These are phyloP conservation scores for Setaria viridis DNA, from an alignment of 202 grass and related monocot species.

Conservation along the genomic window DNA sequence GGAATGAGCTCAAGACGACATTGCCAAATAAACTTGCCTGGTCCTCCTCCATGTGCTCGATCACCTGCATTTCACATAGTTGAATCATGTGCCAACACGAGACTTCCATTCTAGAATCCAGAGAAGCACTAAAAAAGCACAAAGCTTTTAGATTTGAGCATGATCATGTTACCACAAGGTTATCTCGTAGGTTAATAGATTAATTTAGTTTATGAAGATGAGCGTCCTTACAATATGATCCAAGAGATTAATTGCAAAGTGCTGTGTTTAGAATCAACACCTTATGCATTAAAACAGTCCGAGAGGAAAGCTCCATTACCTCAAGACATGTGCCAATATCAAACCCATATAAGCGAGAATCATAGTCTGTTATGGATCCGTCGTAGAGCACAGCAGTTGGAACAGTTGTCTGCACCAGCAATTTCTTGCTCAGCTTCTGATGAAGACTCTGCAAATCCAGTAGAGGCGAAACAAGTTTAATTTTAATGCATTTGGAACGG, in stretches of 20 bases:
- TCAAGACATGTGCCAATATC: slow-evolving; percentile 94
- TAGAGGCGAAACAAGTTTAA: slow-evolving; percentile 37
- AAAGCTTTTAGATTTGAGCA: not conserved
- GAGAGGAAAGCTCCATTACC: slow-evolving; percentile 47
- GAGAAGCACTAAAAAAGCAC: not conserved
- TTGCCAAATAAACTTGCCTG: slow-evolving; percentile 84
- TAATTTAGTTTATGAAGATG: not conserved
- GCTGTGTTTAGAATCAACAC: not conserved
- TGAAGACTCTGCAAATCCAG: slow-evolving; percentile 65
- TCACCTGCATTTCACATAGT: slow-evolving; percentile 65
- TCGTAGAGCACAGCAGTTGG: slow-evolving; percentile 69
- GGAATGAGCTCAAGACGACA: slow-evolving; percentile 68
- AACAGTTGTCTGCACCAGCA: slow-evolving; percentile 47
- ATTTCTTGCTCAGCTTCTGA: slow-evolving; percentile 77
- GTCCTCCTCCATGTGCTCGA: slow-evolving; percentile 89
- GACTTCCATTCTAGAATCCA: not conserved
- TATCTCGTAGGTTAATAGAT: slow-evolving; percentile 10
- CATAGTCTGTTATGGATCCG: slow-evolving; percentile 86
- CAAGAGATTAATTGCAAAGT: slow-evolving; percentile 8
- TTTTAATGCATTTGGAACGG: not conserved
- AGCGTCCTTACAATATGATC: slow-evolving; percentile 4
- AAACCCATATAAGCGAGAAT: slow-evolving; percentile 78
- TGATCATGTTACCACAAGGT: not conserved
- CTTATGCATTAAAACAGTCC: slow-evolving; percentile 1
- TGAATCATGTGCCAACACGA: not conserved